Base-by-base conservation (phyloP, 805 yeast species). In the Ogataea minuta region DNA sequence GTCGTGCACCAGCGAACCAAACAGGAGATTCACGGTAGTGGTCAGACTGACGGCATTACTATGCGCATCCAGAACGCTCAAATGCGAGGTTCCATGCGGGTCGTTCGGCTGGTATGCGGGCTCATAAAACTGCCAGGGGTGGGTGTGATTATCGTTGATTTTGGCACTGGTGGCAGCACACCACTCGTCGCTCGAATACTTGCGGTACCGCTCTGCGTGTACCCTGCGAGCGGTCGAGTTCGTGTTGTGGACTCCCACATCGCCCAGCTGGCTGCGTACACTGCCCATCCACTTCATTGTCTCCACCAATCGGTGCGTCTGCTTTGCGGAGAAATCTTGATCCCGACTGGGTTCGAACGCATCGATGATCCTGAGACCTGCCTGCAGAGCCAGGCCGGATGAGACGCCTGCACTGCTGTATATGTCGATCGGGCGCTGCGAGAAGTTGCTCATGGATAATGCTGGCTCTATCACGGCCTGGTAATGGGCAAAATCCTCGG, bases 241-340 rank as follows among this genome's bases (percentile, higher is more conserved):
- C 2, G 41, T 36, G 25, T 57, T 60, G 34, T 52, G 55, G 7
- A 57, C 45, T 1, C 61, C 59, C 12, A 66, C 51, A 53, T 88
- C 96, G 0, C 98, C 98, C 17, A 91, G 70, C 50, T 87, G 75
- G n/a, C 90, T 78, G 46, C 97, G 71, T 0, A 83, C 91, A 9
- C 91, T 74, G 0, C 90, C 86, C 76, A 88, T 74, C 96, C 96
- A 91, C 62, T 91, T 91, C 95, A 91, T 87, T 3, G 84, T 66
- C 62, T 91, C 99, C 9, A 88, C 66, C 6, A 88, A 56, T 39
- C 85, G 70, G 53, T 86, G 97, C 2, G 79, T 67, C 10, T 75
- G 70, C 9, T 73, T 43, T 7, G 71, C 68, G 17, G 57, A 56
- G 53, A 72, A 68, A 46, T 79, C 85, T 11, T 29, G 39, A 8